A percentile compares a stretch with the other conserved stretches of the same genome.
phyloP scores from a whole-genome alignment of 2,329 filamentous ascomycete genomes.

The Myotisia sp. region DNA sequence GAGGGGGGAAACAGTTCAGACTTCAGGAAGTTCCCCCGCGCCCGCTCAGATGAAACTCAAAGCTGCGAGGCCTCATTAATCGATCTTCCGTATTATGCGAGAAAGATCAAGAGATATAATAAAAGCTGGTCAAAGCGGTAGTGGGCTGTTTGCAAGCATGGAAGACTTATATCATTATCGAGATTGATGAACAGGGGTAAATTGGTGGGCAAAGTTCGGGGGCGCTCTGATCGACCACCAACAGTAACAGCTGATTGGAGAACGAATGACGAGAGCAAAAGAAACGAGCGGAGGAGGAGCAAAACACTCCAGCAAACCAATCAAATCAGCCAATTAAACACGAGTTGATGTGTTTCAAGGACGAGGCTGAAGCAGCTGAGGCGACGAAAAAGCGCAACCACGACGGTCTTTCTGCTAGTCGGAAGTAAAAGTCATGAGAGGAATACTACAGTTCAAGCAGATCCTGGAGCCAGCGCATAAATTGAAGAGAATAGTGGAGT shows the following conservation, averaged over 20 bases:
- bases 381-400: constrained; percentile 1
- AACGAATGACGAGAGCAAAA: constrained; percentile 4
- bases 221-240: neutral
- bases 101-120: neutral
- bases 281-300: constrained; percentile 2
- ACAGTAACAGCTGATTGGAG: neutral
- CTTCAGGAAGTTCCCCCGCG: neutral
- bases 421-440: neutral
- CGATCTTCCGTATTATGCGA: neutral
- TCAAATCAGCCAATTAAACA: constrained; percentile 1
- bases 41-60: neutral
- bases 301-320: neutral
- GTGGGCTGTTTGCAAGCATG: neutral
- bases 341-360: neutral
- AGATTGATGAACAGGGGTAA: neutral
- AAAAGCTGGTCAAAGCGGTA: neutral
- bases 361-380: constrained; percentile 5
- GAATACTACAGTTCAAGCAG: neutral
- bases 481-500: neutral
- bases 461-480: neutral
- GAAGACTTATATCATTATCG: constrained; percentile 2
- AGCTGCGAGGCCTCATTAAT: neutral
- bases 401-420: neutral
- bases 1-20: neutral
- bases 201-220: too few species aligned